Conservation (phyloP, 495 filamentous ascomycete species). For the Annulohypoxylon bovei region DNA sequence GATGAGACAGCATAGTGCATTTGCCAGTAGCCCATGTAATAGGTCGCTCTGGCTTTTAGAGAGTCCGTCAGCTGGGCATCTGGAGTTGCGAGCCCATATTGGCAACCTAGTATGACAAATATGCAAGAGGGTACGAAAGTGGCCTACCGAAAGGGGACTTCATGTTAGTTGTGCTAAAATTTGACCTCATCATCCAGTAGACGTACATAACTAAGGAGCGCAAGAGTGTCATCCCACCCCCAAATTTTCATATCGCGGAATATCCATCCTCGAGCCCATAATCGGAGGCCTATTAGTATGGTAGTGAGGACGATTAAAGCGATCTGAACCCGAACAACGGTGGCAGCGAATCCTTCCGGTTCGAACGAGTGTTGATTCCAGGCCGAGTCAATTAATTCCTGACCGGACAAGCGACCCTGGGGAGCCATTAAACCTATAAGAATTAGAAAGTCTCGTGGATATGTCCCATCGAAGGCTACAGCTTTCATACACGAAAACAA, state of each 20-base stretch:
- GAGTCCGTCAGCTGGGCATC: slow-evolving; percentile 1
- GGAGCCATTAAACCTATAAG: neutral
- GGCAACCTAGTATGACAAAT: neutral
- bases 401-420: neutral
- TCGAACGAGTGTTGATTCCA: neutral
- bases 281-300: neutral
- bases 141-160: neutral
- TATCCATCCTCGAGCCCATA: neutral
- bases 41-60: neutral
- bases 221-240: slow-evolving; percentile 6
- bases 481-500: neutral
- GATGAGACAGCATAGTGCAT: slow-evolving; percentile 5
- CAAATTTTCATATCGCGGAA: neutral
- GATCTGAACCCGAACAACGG: neutral
- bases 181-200: neutral
- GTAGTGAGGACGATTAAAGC: neutral
- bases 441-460: neutral
- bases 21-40: slow-evolving; percentile 3
- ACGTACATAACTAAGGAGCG: slow-evolving; percentile 9
- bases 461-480: neutral
- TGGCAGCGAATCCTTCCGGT: neutral
- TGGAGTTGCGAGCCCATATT: neutral
- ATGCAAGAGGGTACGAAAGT: slow-evolving; percentile 1
- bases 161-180: neutral
- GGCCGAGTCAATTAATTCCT: slow-evolving; percentile 2